Evolutionary conservation across 2,329 filamentous ascomycete species (phyloP).

Genomic region (Colletotrichum incanum): DNA sequence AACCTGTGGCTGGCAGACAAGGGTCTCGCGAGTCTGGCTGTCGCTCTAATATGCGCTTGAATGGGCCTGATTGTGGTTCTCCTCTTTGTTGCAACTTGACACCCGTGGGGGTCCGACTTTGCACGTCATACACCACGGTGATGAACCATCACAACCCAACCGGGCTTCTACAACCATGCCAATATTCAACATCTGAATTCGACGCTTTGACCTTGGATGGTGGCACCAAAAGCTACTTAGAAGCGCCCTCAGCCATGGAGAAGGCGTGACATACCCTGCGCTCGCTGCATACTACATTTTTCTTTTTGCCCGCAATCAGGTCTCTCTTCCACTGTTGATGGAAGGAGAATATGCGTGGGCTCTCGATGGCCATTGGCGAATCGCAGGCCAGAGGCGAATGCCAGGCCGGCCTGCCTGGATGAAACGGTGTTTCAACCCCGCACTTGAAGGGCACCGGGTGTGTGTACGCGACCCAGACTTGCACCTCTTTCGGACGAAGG

Average conservation of each 20-base stretch:
- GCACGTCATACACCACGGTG: not conserved
- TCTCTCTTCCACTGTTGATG: not conserved
- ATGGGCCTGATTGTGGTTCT: not conserved
- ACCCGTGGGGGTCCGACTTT: not conserved
- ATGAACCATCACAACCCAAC: not conserved
- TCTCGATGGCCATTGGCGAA: slow-evolving; percentile 4
- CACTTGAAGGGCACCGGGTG: slow-evolving; percentile 28
- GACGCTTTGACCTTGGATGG: not conserved
- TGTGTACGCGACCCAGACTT: not conserved
- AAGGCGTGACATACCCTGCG: not conserved
- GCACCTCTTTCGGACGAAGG: not conserved
- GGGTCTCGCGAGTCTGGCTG: slow-evolving; percentile 2
- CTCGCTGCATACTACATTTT: not conserved
- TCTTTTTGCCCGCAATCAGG: not conserved
- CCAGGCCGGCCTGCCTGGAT: slow-evolving; percentile 7
- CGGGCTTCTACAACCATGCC: not conserved
- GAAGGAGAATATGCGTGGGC: not conserved
- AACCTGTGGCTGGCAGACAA: slow-evolving; percentile 21
- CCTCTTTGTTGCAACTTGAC: not conserved
- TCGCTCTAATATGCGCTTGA: slow-evolving; percentile 23
- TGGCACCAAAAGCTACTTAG: not conserved
- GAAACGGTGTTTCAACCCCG: slow-evolving; percentile 39
- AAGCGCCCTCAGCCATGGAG: not conserved
- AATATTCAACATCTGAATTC: not conserved
- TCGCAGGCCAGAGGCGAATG: not conserved